These are phyloP conservation scores for Chaetomium fimeti DNA, from an alignment of 495 filamentous ascomycete species.

Conservation along the genomic window DNA sequence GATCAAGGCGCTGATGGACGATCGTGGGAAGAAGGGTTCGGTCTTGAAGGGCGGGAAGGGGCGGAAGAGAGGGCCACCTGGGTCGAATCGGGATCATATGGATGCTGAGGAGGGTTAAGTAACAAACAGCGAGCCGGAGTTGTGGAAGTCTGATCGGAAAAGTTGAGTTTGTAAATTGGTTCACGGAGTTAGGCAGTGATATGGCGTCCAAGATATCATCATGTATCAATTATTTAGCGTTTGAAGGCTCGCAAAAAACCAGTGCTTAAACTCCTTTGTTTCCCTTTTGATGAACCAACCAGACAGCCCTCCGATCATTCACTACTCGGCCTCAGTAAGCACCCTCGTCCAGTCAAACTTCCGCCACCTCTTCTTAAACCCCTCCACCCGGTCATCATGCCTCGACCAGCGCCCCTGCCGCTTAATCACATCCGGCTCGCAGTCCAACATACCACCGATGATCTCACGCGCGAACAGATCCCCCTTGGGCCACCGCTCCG, in stretches of 20 bases:
- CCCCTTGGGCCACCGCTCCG: conserved; percentile 81
- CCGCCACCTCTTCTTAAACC: conserved; percentile 80
- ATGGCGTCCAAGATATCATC: not conserved
- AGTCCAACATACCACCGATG: conserved; percentile 89
- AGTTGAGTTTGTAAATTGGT: not conserved
- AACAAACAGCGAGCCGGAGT: not conserved
- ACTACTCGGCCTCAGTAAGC: conserved; percentile 46
- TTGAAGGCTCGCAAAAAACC: not conserved
- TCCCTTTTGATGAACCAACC: not conserved
- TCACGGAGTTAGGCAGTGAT: conserved; percentile 8
- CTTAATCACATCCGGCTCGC: conserved; percentile 79
- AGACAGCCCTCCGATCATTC: not conserved
- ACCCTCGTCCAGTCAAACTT: conserved; percentile 96
- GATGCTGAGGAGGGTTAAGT: conserved; percentile 72
- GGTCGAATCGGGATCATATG: conserved; percentile 62
- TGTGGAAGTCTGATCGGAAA: not conserved
- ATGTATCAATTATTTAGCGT: not conserved
- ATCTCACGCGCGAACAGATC: conserved; percentile 93
- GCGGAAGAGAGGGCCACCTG: conserved; percentile 53
- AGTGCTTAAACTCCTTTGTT: not conserved
- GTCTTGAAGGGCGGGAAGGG: conserved; percentile 54
- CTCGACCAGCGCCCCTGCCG: conserved; percentile 87
- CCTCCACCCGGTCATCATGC: conserved; percentile 68
- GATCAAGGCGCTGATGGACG: conserved; percentile 82
- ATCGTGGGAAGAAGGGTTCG: conserved; percentile 64